Conservation (phyloP, 2,329 filamentous ascomycete species). For the Aaosphaeria pasadenensis region DNA sequence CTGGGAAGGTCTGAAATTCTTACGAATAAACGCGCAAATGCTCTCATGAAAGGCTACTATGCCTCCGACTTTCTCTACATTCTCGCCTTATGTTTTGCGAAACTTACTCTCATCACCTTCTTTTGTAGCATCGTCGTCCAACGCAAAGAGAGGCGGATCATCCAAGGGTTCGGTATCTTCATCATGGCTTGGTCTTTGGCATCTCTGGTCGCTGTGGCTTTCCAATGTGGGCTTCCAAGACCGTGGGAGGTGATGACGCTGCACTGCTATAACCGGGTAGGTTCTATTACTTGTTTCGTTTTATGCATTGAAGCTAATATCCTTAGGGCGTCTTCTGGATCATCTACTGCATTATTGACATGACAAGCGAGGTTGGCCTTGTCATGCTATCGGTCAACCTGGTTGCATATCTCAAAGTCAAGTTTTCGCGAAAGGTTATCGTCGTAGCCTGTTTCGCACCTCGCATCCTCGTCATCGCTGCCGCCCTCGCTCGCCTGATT, state of each 20-base stretch:
- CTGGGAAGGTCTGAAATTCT: slow-evolving; percentile 14
- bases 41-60: slow-evolving; percentile 30
- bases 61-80: slow-evolving; percentile 34
- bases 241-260: slow-evolving; percentile 27
- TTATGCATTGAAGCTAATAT: slow-evolving; percentile 10
- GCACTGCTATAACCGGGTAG: slow-evolving; percentile 27
- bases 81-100: slow-evolving; percentile 24
- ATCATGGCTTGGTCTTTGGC: slow-evolving; percentile 24
- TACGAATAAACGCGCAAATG: slow-evolving; percentile 14
- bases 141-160: slow-evolving; percentile 14
- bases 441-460: slow-evolving; percentile 33
- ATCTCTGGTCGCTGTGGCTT: slow-evolving; percentile 21
- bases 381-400: slow-evolving; percentile 29
- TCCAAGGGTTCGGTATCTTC: slow-evolving; percentile 12
- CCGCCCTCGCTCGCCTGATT: slow-evolving; percentile 24
- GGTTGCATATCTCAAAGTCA: slow-evolving; percentile 24
- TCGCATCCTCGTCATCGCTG: slow-evolving; percentile 22
- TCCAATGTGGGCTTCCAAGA: slow-evolving; percentile 28
- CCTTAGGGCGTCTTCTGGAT: slow-evolving; percentile 30
- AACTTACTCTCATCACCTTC: slow-evolving; percentile 28
- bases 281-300: slow-evolving; percentile 3
- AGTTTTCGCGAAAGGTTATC: slow-evolving; percentile 19
- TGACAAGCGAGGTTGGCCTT: slow-evolving; percentile 27
- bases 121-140: slow-evolving; percentile 18
- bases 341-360: slow-evolving; percentile 31